Evolutionary conservation across 768 basidiomycete species (phyloP).

Genomic region (Rhodotorula toruloides): DNA sequence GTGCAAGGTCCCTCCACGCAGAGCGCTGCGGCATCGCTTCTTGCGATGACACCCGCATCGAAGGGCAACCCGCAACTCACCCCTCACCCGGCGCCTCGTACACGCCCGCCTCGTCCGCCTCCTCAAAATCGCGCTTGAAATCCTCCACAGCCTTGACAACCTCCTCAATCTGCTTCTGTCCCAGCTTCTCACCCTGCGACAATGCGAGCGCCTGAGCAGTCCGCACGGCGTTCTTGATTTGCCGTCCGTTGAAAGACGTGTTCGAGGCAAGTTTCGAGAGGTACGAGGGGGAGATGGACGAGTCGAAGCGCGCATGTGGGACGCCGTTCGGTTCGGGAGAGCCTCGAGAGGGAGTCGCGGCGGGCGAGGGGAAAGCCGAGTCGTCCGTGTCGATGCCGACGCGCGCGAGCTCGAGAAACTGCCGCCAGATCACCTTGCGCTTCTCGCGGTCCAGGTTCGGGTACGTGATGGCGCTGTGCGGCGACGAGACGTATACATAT

Average conservation of each 20-base stretch:
- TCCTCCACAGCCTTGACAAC: conserved; percentile 44
- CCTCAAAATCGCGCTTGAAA: conserved; percentile 13
- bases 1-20: too few species aligned
- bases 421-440: conserved; percentile 60
- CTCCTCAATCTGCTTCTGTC: conserved; percentile 55
- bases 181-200: conserved; percentile 53
- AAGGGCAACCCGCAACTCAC: neutral
- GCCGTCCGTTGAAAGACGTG: conserved; percentile 56
- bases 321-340: too few species aligned
- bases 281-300: conserved; percentile 50
- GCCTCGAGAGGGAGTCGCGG: too few species aligned
- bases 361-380: too few species aligned
- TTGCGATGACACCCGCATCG: too few species aligned
- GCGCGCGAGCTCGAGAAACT: conserved; percentile 54
- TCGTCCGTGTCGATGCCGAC: conserved; percentile 24
- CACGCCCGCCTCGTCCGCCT: conserved; percentile 23
- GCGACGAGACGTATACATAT: neutral
- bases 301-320: too few species aligned
- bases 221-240: conserved; percentile 42
- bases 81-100: conserved; percentile 24
- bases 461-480: conserved; percentile 58
- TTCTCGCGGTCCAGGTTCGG: conserved; percentile 56
- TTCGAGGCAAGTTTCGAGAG: conserved; percentile 53
- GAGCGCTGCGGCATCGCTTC: too few species aligned
- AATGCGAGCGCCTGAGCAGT: conserved; percentile 61